Evolutionary conservation across 2,329 filamentous ascomycete genomes (phyloP), one percentile per base, ranked within the genome.

Genomic region (Fusarium lyarnte): DNA sequence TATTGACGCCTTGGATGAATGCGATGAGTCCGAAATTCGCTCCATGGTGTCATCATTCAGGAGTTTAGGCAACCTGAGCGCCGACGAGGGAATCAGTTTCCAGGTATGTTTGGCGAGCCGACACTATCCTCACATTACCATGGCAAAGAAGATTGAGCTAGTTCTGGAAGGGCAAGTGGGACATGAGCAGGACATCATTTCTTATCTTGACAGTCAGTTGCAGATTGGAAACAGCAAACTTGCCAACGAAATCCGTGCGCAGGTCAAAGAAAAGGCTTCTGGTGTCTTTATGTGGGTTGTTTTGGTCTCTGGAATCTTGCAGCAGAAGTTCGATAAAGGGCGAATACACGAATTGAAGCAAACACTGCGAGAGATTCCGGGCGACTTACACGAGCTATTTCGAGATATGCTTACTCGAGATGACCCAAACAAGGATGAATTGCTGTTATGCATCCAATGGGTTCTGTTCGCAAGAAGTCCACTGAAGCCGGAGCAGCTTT

Each of bases 351-450:
- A 58, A 10, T 45, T 84, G 0, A 74, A 43, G 3, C 62, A 77
- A 27, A 73, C 69, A 9, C 78, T 86, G 0, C 23, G 42, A 2
- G 76, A 82, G 4, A 80, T 86, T 1, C 85, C 85, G 0, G 46
- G 12, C 0, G 79, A 80, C 2, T 77, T 91, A 0, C 74, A 82
- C 49, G 76, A 85, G 0, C 73, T 91, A 0, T 90, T 91, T 66
- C 79, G 79, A 13, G 77, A 87, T 31, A 87, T 90, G 1, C 60
- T 90, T 6, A 82, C 69, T 1, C 81, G 86, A 33, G 87, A 91
- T 65, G 27, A 68, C 3, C 51, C 81, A 0, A 81, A 87, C 25
- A 78, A 78, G 47, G 77, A 84, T 3, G 77, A 82, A 0, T 66
- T 90, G 1, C 54, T 82, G 0, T 70, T 87, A 2, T 88, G 84